phyloP scores from a whole-genome alignment of 2,329 filamentous ascomycete species.

The Cladosporium sp. region DNA sequence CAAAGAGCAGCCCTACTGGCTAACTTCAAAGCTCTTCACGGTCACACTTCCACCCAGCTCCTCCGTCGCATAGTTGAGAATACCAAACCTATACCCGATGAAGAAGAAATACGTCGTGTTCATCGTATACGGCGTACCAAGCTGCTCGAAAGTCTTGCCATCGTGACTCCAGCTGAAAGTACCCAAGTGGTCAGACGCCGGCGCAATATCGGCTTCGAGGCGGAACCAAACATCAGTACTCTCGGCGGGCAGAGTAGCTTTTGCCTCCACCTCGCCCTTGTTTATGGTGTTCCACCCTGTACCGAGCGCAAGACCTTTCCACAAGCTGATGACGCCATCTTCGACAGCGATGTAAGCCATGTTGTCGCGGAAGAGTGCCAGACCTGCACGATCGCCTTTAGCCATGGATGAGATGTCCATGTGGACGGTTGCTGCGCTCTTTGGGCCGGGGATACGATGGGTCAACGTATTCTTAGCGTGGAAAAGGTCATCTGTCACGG shows the following conservation, averaged over 20 bases:
- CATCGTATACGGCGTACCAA: conserved; percentile 31
- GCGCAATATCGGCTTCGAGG: conserved; percentile 34
- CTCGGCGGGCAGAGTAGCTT: conserved; percentile 13
- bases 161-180: conserved; percentile 37
- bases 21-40: conserved; percentile 15
- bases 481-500: conserved; percentile 50
- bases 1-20: background rate
- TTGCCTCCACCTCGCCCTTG: conserved; percentile 29
- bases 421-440: conserved; percentile 46
- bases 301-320: conserved; percentile 37
- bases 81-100: conserved; percentile 36
- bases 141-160: conserved; percentile 29
- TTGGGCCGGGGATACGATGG: conserved; percentile 38
- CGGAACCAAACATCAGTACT: conserved; percentile 30
- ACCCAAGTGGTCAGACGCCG: conserved; percentile 26
- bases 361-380: conserved; percentile 51
- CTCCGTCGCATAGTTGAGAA: conserved; percentile 37
- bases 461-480: conserved; percentile 41
- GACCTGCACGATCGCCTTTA: conserved; percentile 50
- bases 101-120: conserved; percentile 37
- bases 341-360: conserved; percentile 52
- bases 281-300: conserved; percentile 30
- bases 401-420: conserved; percentile 48
- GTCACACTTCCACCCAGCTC: conserved; percentile 30
- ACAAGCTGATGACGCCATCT: conserved; percentile 35